Conservation (phyloP, 768 basidiomycete genomes). For the Lactarius psammicola region DNA sequence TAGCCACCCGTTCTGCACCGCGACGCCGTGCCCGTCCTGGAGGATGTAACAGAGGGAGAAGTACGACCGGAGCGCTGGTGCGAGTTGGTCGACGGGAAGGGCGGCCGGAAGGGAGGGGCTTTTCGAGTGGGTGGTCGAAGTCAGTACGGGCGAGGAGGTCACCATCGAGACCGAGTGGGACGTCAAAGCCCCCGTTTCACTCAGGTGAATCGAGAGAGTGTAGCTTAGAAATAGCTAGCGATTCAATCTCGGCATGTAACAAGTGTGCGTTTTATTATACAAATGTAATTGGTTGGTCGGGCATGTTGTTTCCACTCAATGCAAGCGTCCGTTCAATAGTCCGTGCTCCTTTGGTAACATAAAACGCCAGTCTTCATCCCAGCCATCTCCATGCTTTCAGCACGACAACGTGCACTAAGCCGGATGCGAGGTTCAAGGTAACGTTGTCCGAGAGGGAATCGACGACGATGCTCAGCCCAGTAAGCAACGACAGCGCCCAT, state of each 20-base stretch:
- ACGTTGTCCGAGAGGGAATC: slow-evolving; percentile 49
- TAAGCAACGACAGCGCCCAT: slow-evolving; percentile 33
- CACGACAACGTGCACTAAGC: slow-evolving; percentile 39
- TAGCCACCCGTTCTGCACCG: slow-evolving; percentile 50
- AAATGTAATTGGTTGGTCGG: slow-evolving; percentile 1
- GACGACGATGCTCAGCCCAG: slow-evolving; percentile 42
- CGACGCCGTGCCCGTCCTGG: slow-evolving; percentile 45
- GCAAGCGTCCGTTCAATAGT: not conserved
- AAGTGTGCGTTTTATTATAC: slow-evolving; percentile 10
- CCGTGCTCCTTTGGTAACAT: not conserved
- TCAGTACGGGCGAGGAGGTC: slow-evolving; percentile 45
- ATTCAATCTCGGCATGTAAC: not conserved
- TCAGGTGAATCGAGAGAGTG: slow-evolving; percentile 30
- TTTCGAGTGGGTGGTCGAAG: slow-evolving; percentile 52
- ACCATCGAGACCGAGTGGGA: slow-evolving; percentile 53
- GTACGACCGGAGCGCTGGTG: slow-evolving; percentile 32
- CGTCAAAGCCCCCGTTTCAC: slow-evolving; percentile 43
- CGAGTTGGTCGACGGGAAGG: slow-evolving; percentile 43
- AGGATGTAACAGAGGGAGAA: slow-evolving; percentile 31
- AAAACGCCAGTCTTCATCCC: not conserved
- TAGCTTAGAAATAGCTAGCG: not conserved
- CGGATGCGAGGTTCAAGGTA: slow-evolving; percentile 40
- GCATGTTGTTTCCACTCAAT: too few species aligned
- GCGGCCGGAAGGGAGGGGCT: slow-evolving; percentile 55
- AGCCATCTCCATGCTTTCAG: slow-evolving; percentile 9